Evolutionary conservation across 108 stramenopile species (phyloP).

Genomic region (Cyclotella choctawhatcheeana): DNA sequence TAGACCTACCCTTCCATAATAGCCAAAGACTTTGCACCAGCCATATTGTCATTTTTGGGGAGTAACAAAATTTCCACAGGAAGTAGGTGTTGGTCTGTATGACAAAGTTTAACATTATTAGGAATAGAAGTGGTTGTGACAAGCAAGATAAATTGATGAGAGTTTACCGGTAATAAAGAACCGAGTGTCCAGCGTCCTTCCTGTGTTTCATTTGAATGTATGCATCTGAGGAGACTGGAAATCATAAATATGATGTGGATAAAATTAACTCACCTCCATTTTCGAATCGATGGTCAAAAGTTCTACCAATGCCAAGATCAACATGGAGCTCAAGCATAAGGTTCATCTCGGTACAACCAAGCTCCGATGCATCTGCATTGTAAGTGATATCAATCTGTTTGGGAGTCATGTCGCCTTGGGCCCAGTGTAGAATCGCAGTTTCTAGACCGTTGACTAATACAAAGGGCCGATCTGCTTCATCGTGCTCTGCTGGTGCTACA

Average conservation of each 20-base stretch:
- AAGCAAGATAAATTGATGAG: no score
- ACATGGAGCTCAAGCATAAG: neutral
- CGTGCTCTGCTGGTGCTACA: conserved; percentile 23
- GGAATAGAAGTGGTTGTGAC: no score
- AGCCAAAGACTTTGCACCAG: neutral
- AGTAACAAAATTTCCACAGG: conserved; percentile 2
- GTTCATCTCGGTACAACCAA: conserved; percentile 1
- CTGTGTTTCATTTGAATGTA: no score
- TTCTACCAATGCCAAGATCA: neutral
- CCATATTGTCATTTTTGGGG: neutral
- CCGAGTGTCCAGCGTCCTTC: no score
- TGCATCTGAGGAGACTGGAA: no score
- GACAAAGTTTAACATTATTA: no score
- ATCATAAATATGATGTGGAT: no score
- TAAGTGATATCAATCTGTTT: conserved; percentile 2
- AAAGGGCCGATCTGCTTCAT: conserved; percentile 20
- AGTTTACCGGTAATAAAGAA: no score
- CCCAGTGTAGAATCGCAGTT: conserved; percentile 14
- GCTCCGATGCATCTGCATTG: conserved; percentile 2
- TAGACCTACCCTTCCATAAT: neutral
- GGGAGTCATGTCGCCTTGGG: conserved; percentile 3
- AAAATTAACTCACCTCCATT: no score
- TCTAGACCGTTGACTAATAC: conserved; percentile 29
- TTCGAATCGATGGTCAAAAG: no score
- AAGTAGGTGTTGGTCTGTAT: neutral